Base-by-base conservation (phyloP, 2,329 filamentous ascomycete genomes). In the Geosmithia morbida region DNA sequence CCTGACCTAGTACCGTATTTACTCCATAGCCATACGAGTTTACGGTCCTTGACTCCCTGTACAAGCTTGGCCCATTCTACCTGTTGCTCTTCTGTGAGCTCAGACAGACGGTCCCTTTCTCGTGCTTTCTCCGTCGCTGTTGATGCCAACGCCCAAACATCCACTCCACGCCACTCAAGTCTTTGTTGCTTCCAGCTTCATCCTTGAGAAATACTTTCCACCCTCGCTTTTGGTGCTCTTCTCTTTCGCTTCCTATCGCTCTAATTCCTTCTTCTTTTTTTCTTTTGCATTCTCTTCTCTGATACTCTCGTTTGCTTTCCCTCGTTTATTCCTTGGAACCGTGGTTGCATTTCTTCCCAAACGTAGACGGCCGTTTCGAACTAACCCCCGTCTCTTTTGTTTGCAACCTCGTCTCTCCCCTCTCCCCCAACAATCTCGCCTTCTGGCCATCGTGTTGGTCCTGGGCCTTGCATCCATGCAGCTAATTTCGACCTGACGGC, bases 181-280 rank as follows among this genome's bases (percentile, higher is more conserved):
- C 19, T 26, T 7, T 26, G 16, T 10, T 44, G 7, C 42, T 44
- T 26, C 20, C 16, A 20, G 20, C 29, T 44, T 16, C 42, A 44
- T 19, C 18, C 7, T 13, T n/a, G 20, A 37, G 11, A 46, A 18
- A 14, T 13, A 39, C 22, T 22, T 17, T n/a, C 47, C 45, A 45
- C 46, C 47, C 45, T 49, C 46, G 17, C 40, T 45, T 47, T 40
- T 47, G 33, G 11, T 37, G 29, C 29, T 30, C 11, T 30, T 30
- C 29, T 45, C 43, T 14, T 16, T 46, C 22, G 29, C n/a, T n/a
- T n/a, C n/a, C n/a, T n/a, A n/a, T n/a, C n/a, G n/a, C n/a, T n/a
- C n/a, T n/a, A n/a, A n/a, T n/a, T n/a, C n/a, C 39, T 26, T 26
- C 22, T 26, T 26, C 8, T 8, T 26, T 26, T 26, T 8, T 8